These are phyloP conservation scores for Ogataea hybrid DNA, from an alignment of 1,139 yeast genomes.

Conservation along the genomic window DNA sequence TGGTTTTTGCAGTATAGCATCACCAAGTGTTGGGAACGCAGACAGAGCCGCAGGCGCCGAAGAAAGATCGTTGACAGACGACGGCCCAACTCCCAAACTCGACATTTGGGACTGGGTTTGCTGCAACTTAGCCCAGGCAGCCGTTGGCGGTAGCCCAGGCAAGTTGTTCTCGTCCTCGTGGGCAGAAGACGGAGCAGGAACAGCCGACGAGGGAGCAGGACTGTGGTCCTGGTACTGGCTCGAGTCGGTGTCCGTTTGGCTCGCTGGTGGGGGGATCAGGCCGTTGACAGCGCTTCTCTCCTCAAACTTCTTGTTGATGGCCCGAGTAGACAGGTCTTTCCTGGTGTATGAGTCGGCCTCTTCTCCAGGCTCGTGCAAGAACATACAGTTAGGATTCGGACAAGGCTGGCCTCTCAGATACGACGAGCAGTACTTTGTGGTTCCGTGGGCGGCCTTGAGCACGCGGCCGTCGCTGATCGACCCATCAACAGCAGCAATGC, in stretches of 20 bases:
- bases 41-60: constrained; percentile 39
- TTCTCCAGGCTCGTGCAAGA: constrained; percentile 98
- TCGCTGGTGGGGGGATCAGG: constrained; percentile 28
- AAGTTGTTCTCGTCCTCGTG: constrained; percentile 20
- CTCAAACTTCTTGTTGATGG: constrained; percentile 59
- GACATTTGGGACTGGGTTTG: constrained; percentile 29
- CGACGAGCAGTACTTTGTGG: constrained; percentile 96
- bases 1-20: constrained; percentile 45
- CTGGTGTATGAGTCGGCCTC: constrained; percentile 97
- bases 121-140: constrained; percentile 50
- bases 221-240: constrained; percentile 13
- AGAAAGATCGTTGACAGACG: constrained; percentile 23
- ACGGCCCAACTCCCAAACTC: constrained; percentile 13
- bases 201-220: constrained; percentile 15
- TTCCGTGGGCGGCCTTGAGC: constrained; percentile 94
- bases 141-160: constrained; percentile 54
- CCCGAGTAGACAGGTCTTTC: constrained; percentile 85
- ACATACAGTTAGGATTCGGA: constrained; percentile 99
- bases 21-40: constrained; percentile 74
- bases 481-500: constrained; percentile 94
- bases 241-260: constrained; percentile 12
- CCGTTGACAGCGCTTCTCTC: constrained; percentile 35
- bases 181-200: constrained; percentile 18
- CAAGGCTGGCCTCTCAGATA: constrained; percentile 94
- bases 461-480: constrained; percentile 87